These are phyloP conservation scores for Clonostachys rhizophaga DNA, from an alignment of 2,329 filamentous ascomycete species.

Conservation along the genomic window DNA sequence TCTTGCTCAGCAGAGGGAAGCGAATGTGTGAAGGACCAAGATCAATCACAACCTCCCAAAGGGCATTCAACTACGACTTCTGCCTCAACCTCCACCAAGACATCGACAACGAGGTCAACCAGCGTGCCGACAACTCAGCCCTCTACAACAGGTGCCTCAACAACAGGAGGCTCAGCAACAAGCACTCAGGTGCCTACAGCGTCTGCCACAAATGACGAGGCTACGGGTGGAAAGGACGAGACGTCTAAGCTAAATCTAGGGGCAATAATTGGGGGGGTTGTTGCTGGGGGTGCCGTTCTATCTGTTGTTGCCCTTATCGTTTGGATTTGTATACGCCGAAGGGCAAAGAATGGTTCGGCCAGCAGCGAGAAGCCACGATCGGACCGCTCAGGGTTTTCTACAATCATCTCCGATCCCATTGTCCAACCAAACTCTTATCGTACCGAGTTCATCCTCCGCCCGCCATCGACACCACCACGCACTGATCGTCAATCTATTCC, in stretches of 20 bases:
- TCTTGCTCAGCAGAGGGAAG: constrained; percentile 41
- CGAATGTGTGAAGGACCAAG: constrained; percentile 45
- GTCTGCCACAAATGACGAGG: constrained; percentile 2
- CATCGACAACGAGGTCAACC: constrained; percentile 1
- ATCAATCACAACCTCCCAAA: constrained; percentile 39
- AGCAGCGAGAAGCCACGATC: constrained; percentile 3
- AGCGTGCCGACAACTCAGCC: not conserved
- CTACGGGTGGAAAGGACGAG: not conserved
- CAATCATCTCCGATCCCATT: constrained; percentile 53
- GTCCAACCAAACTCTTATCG: constrained; percentile 35
- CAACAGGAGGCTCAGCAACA: constrained; percentile 7
- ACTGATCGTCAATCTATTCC: not conserved
- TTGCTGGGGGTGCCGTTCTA: constrained; percentile 37
- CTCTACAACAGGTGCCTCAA: constrained; percentile 3
- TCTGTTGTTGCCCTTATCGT: constrained; percentile 30
- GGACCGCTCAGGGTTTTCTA: constrained; percentile 15
- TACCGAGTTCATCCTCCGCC: constrained; percentile 44
- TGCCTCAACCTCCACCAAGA: constrained; percentile 4
- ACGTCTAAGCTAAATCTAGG: constrained; percentile 22
- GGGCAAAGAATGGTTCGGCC: constrained; percentile 8
- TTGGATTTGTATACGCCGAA: constrained; percentile 30
- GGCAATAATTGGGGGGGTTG: constrained; percentile 40
- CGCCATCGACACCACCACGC: not conserved
- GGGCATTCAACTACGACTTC: constrained; percentile 10
- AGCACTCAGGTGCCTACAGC: not conserved